phyloP scores from a whole-genome alignment of 495 filamentous ascomycete genomes.

The Barbatosphaeria neglecta region DNA sequence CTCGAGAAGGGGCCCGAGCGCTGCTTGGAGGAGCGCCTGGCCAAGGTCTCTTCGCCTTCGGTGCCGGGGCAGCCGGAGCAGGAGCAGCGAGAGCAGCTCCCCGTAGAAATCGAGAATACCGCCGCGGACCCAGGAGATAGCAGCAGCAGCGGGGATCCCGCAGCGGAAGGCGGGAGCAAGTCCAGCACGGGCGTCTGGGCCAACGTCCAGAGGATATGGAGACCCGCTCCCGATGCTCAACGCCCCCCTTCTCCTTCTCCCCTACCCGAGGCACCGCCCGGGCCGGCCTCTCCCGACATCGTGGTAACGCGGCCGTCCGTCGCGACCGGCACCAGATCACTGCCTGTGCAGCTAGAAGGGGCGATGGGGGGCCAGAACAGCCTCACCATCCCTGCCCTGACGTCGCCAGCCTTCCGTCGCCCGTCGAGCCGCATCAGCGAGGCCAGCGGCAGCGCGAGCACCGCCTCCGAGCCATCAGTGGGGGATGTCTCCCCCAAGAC shows the following conservation, averaged over 20 bases:
- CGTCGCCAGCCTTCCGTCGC: slow-evolving; percentile 10
- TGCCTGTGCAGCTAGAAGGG: neutral
- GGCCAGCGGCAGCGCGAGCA: slow-evolving; percentile 9
- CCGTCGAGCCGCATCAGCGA: slow-evolving; percentile 19
- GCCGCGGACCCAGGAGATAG: neutral
- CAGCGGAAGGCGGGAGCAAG: slow-evolving; percentile 4
- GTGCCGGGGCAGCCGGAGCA: neutral
- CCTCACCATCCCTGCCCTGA: slow-evolving; percentile 15
- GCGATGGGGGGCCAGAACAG: slow-evolving; percentile 1
- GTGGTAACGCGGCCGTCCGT: slow-evolving; percentile 19
- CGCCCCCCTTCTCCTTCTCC: slow-evolving; percentile 1
- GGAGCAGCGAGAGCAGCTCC: no score
- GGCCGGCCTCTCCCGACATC: slow-evolving; percentile 24
- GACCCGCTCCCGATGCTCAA: slow-evolving; percentile 5
- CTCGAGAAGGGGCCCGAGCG: slow-evolving; percentile 29
- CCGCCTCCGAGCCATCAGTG: slow-evolving; percentile 17
- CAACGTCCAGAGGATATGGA: slow-evolving; percentile 11
- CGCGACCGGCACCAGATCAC: slow-evolving; percentile 9
- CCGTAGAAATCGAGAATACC: no score
- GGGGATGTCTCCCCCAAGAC: slow-evolving; percentile 5
- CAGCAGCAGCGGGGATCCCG: slow-evolving; percentile 4
- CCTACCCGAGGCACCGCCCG: neutral
- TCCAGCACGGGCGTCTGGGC: slow-evolving; percentile 8
- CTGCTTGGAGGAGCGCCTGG: slow-evolving; percentile 28
- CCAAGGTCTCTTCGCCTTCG: slow-evolving; percentile 13